Conservation (phyloP, 129 eudicot genomes). For the Tagetes erecta region DNA sequence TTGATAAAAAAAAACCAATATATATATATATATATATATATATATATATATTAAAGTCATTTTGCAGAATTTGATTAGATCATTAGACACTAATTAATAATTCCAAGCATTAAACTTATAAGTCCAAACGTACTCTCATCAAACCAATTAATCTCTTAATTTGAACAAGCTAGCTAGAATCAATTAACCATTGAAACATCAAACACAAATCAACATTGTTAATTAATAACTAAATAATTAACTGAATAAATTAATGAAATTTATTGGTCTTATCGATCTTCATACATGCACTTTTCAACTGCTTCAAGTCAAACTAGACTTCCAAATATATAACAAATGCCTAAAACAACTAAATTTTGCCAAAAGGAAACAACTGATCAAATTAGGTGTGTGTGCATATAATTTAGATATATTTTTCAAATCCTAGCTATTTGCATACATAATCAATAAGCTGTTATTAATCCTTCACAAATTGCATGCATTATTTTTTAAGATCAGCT, state of each 20-base stretch:
- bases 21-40: too few relatives aligned
- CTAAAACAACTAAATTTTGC: neutral
- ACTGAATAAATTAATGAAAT: neutral
- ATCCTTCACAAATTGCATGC: too few relatives aligned
- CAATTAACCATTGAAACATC: neutral
- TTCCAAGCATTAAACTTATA: neutral
- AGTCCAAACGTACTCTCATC: neutral
- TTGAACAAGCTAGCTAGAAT: neutral
- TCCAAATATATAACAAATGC: neutral
- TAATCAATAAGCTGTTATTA: too few relatives aligned
- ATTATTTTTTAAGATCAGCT: too few relatives aligned
- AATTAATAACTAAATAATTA: neutral
- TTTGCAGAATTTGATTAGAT: neutral
- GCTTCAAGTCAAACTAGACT: constrained; percentile 8
- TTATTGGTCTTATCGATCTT: constrained; percentile 2
- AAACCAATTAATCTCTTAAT: neutral
- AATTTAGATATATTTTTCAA: too few relatives aligned
- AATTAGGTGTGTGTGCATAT: neutral
- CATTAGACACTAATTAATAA: neutral
- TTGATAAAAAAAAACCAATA: too few relatives aligned
- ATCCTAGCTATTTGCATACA: too few relatives aligned
- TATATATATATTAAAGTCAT: too few relatives aligned
- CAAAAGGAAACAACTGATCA: neutral
- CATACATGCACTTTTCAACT: constrained; percentile 6
- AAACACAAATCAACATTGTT: neutral